Evolutionary conservation across 2,329 filamentous ascomycete genomes (phyloP), one percentile per base, ranked within the genome.

Genomic region (Gaeumannomyces tritici): DNA sequence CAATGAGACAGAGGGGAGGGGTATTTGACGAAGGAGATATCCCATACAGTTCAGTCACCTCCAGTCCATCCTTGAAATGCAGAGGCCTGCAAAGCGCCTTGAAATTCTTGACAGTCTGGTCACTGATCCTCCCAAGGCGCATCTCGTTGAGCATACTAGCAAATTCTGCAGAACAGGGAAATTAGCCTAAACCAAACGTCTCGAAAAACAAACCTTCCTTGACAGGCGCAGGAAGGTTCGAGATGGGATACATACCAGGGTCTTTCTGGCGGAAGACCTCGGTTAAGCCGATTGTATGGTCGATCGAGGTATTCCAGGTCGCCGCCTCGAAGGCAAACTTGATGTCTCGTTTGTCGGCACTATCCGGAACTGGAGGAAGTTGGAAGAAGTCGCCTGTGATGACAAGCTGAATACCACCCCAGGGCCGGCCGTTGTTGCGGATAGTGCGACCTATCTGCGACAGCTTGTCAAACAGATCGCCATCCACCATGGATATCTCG

Each of bases 351-450:
- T 77, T 76, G 61, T 86, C 85, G 55, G 84, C 85, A 55, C 79
- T 79, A 47, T 97, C 93, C 1, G 93, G 93, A 1, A 99, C 95
- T 0, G 95, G 95, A 0, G 95, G 95, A 4, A 99, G 77, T 73
- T 99, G 95, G 75, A 99, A 99, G 76, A 99, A 99, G 70, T 99
- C 95, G 3, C 95, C 95, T 0, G 95, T 99, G 64, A 99, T 90
- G 63, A 99, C 85, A 33, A 99, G 82, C 68, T 99, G 95, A 57
- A 99, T 98, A 6, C 95, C 95, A 62, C 95, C 96, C 79, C 96
- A 99, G 0, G 95, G 90, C 12, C 91, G 84, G 12, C 91, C 93
- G 68, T 96, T 97, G 71, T 96, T 96, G 62, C 93, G 86, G 65
- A 99, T 86, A 4, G 81, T 85, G 62, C 93, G 85, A 18, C 93